phyloP scores from a whole-genome alignment of 1,284 basidiomycete species.

The Naganishia sp. region DNA sequence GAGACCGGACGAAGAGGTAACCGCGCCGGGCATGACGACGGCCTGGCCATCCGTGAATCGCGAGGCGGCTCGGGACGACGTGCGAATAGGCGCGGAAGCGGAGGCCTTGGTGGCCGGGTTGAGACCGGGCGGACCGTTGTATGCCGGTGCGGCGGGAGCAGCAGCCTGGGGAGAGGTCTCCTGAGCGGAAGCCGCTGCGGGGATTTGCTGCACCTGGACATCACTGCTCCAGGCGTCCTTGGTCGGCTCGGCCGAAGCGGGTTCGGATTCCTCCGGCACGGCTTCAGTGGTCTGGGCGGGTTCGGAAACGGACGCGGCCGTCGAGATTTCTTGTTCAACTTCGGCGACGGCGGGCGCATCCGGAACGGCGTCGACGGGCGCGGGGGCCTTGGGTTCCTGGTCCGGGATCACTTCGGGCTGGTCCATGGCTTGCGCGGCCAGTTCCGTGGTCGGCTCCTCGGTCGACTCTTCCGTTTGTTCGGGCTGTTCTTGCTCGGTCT shows the following conservation, averaged over 20 bases:
- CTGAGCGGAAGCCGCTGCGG: slow-evolving; percentile 8
- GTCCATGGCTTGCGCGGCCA: slow-evolving; percentile 26
- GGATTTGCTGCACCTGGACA: neutral
- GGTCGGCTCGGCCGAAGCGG: slow-evolving; percentile 12
- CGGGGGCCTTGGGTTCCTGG: slow-evolving; percentile 13
- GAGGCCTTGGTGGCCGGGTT: slow-evolving; percentile 43
- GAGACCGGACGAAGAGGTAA: slow-evolving; percentile 38
- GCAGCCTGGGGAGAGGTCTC: slow-evolving; percentile 19
- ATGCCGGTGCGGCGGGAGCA: slow-evolving; percentile 34
- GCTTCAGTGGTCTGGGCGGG: slow-evolving; percentile 32
- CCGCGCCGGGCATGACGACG: slow-evolving; percentile 51
- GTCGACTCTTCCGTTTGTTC: slow-evolving; percentile 36
- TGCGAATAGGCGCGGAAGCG: slow-evolving; percentile 42
- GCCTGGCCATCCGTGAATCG: slow-evolving; percentile 53
- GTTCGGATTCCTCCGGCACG: slow-evolving; percentile 19
- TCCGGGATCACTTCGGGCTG: slow-evolving; percentile 30
- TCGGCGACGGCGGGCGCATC: neutral
- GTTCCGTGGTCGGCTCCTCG: slow-evolving; percentile 6
- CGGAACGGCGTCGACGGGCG: slow-evolving; percentile 14
- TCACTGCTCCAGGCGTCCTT: slow-evolving; percentile 31
- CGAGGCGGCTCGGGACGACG: slow-evolving; percentile 50
- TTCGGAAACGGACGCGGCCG: slow-evolving; percentile 16
- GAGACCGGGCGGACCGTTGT: slow-evolving; percentile 55
- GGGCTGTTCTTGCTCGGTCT: slow-evolving; percentile 31
- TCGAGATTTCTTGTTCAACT: slow-evolving; percentile 5